Evolutionary conservation across 805 yeast genomes (phyloP), one percentile per base, ranked within the genome.

Genomic region (Candida oleophila): DNA sequence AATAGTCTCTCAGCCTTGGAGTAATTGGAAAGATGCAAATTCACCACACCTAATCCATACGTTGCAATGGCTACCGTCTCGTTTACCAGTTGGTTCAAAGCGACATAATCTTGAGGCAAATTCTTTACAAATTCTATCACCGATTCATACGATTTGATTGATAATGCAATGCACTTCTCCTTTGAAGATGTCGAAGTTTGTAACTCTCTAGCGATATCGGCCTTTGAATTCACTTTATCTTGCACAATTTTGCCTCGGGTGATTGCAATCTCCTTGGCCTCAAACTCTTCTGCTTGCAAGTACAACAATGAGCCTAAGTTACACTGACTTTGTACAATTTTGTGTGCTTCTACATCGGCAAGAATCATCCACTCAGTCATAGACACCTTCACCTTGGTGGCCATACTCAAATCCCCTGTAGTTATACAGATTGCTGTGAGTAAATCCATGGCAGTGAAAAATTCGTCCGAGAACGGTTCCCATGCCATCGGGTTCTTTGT

Each of bases 21-120:
- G 46, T 78, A 71, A 9, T 82, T 67, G 0, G 83, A 78, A 40
- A 71, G 59, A 55, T 87, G 88, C n/a, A 85, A 65, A 38, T 79
- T 75, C 9, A 89, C 75, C 3, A 90, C 95, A 1, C 97, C 98
- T 36, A 88, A 71, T 0, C 96, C 95, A 59, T 87, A 91, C 0
- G 89, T 81, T 0, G 96, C 82, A 60, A 91, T 71, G 0, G 95
- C 94, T 37, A 86, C 81, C 1, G 87, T 81, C 51, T 87, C 89
- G 28, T 79, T 76, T 11, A 85, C 65, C 4, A 45, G 37, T n/a
- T 37, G 47, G 39, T 60, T 57, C 22, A 49, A 46, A n/a, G 48
- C 45, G 22, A 55, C 51, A 15, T 55, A 48, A 15, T 65, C 63
- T 42, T 51, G 53, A 20, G 71, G 65, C 38, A 71, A 51, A 12